Conservation (phyloP, 495 filamentous ascomycete species). For the Cercophora samala region DNA sequence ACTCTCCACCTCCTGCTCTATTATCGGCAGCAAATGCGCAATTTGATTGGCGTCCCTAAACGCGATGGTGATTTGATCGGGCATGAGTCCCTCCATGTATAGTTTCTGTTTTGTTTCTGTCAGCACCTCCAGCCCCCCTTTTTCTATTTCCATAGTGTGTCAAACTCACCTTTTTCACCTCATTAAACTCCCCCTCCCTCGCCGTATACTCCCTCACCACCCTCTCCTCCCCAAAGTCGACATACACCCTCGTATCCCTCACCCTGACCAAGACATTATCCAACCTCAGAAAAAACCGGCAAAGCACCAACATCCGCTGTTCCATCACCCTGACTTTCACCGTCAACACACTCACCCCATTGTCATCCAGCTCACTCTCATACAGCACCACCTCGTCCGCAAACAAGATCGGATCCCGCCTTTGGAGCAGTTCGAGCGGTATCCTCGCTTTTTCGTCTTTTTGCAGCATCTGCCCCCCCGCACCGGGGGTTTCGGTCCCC, state of each 20-base stretch:
- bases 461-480: neutral
- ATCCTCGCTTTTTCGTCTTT: slow-evolving; percentile 46
- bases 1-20: slow-evolving; percentile 54
- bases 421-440: slow-evolving; percentile 76
- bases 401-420: slow-evolving; percentile 84
- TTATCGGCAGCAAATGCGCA: slow-evolving; percentile 66
- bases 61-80: slow-evolving; percentile 70
- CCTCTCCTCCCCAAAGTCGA: slow-evolving; percentile 79
- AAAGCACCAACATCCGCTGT: slow-evolving; percentile 74
- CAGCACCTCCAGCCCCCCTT: slow-evolving; percentile 3
- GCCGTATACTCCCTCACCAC: slow-evolving; percentile 86
- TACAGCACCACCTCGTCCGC: slow-evolving; percentile 94
- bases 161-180: slow-evolving; percentile 64
- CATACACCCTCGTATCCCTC: slow-evolving; percentile 84
- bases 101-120: slow-evolving; percentile 55
- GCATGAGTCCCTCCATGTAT: slow-evolving; percentile 53
- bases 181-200: slow-evolving; percentile 73
- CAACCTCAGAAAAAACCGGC: slow-evolving; percentile 87
- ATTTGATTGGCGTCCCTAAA: slow-evolving; percentile 82
- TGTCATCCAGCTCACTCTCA: slow-evolving; percentile 96
- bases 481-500: slow-evolving; percentile 52
- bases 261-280: slow-evolving; percentile 85
- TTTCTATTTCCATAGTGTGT: neutral
- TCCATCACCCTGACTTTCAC: slow-evolving; percentile 93
- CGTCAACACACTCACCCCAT: slow-evolving; percentile 83